A percentile compares a stretch with the other conserved stretches of the same genome.
Evolutionary conservation across 1,284 basidiomycete species (phyloP).

Genomic region (Vanrija sp.): DNA sequence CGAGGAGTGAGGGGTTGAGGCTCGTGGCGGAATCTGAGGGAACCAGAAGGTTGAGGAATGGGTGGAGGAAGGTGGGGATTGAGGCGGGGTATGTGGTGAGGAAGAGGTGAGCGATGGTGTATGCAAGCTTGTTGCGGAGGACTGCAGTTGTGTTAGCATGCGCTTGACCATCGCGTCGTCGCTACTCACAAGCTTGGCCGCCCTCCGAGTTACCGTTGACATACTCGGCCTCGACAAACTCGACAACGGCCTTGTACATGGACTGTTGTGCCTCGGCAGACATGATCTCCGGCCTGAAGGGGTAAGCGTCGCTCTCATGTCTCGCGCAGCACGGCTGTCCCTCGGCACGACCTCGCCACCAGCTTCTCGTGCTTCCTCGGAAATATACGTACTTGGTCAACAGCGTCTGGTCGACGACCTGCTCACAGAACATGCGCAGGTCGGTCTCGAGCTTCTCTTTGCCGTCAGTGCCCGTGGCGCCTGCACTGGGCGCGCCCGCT

Average conservation of each 20-base stretch:
- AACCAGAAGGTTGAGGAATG: conserved; percentile 49
- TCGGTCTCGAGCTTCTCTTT: conserved; percentile 47
- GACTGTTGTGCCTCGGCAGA: conserved; percentile 34
- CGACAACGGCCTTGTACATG: conserved; percentile 46
- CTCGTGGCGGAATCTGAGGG: conserved; percentile 52
- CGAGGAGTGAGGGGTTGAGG: conserved; percentile 72
- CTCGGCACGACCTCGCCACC: not conserved
- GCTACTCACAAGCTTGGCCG: conserved; percentile 42
- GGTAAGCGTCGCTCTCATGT: not conserved
- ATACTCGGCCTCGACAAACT: conserved; percentile 47
- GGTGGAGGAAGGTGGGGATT: conserved; percentile 47
- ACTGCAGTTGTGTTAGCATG: conserved; percentile 22
- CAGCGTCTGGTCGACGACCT: conserved; percentile 47
- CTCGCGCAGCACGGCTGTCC: not conserved
- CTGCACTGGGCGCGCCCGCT: conserved; percentile 36
- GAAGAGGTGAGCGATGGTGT: conserved; percentile 93
- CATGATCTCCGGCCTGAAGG: conserved; percentile 34
- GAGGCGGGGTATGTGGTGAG: conserved; percentile 60
- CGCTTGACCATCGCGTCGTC: not conserved
- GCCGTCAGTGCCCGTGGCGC: conserved; percentile 42
- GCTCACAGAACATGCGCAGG: conserved; percentile 47
- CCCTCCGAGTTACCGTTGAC: conserved; percentile 48
- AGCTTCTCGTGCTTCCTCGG: not conserved
- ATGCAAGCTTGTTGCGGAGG: conserved; percentile 88
- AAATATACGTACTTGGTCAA: conserved; percentile 35